These are phyloP conservation scores for Chrysophaeum taylorii DNA, from an alignment of 352 stramenopile genomes.

Conservation along the genomic window DNA sequence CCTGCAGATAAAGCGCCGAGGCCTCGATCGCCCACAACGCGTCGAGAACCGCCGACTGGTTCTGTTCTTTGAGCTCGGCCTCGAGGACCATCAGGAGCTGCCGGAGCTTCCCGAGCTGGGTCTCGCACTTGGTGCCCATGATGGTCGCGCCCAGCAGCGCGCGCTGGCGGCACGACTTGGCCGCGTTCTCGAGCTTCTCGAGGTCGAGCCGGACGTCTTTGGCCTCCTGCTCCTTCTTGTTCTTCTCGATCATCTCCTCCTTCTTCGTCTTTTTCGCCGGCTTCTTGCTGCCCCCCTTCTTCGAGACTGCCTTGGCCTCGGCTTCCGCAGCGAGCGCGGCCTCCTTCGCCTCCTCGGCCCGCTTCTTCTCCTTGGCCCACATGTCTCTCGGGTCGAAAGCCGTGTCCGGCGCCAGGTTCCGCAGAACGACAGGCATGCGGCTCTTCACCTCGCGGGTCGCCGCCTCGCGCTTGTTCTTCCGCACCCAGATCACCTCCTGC, in stretches of 20 bases:
- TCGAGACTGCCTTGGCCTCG: neutral
- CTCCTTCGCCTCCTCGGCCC: slow-evolving; percentile 18
- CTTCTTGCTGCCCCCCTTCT: slow-evolving; percentile 20
- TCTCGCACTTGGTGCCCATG: slow-evolving; percentile 25
- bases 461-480: neutral
- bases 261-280: slow-evolving; percentile 33
- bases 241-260: slow-evolving; percentile 18
- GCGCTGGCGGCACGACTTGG: neutral
- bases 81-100: slow-evolving; percentile 13
- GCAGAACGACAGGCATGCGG: slow-evolving; percentile 21
- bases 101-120: slow-evolving; percentile 24
- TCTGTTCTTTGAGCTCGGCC: slow-evolving; percentile 14
- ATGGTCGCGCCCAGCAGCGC: slow-evolving; percentile 10
- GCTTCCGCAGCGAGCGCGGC: neutral
- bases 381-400: slow-evolving; percentile 17
- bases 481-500: slow-evolving; percentile 12
- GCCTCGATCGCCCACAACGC: slow-evolving; percentile 59
- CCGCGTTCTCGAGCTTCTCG: slow-evolving; percentile 7
- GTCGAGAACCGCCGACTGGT: slow-evolving; percentile 49
- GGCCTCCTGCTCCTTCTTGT: slow-evolving; percentile 25
- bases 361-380: slow-evolving; percentile 21
- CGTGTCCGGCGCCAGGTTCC: slow-evolving; percentile 20
- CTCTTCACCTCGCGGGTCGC: neutral
- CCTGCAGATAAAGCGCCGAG: slow-evolving; percentile 49
- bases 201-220: neutral